These are phyloP conservation scores for Apiospora pterosperma DNA, from an alignment of 2,329 filamentous ascomycete genomes.

Conservation along the genomic window DNA sequence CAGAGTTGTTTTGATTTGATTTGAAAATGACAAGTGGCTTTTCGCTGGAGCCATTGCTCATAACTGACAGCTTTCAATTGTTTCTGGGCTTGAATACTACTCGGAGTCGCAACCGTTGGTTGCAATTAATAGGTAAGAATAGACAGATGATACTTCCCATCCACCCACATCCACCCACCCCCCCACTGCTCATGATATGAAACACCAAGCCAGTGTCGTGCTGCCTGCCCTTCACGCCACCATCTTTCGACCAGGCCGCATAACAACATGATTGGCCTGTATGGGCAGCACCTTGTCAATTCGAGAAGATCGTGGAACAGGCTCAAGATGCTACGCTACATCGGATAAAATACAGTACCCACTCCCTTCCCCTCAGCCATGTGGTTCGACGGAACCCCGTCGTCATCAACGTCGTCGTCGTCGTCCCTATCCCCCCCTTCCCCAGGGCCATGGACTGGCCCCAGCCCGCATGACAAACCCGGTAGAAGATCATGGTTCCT, in stretches of 20 bases:
- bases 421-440: neutral
- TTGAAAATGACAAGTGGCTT: no score
- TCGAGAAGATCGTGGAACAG: constrained; percentile 1
- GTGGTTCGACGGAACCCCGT: neutral
- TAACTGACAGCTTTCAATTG: no score
- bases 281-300: neutral
- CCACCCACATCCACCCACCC: neutral
- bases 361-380: neutral
- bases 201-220: neutral
- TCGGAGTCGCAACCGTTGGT: no score
- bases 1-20: no score
- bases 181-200: neutral
- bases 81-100: no score
- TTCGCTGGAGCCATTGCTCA: no score
- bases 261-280: neutral
- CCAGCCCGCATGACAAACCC: neutral
- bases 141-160: neutral
- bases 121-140: neutral
- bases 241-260: neutral
- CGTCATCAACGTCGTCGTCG: neutral
- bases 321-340: neutral
- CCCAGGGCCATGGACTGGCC: neutral
- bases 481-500: neutral
- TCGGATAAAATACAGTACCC: neutral
- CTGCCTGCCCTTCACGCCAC: neutral